Evolutionary conservation across 1,284 basidiomycete genomes (phyloP).

Genomic region (Rhodofomes roseus): DNA sequence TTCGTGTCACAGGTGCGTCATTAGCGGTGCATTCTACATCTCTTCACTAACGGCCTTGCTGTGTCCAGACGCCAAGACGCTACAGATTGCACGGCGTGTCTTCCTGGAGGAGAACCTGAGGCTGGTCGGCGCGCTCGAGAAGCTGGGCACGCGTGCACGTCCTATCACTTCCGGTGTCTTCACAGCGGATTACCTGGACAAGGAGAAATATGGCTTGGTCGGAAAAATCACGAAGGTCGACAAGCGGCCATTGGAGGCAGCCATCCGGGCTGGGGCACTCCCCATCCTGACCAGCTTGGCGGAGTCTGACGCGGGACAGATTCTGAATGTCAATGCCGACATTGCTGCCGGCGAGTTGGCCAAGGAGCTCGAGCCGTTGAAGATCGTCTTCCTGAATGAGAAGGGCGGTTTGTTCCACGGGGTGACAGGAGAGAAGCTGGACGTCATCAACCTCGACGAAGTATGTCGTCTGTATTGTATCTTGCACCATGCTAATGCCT

Average conservation of each 20-base stretch:
- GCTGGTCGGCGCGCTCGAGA: conserved; percentile 87
- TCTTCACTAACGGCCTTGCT: background rate
- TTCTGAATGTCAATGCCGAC: conserved; percentile 96
- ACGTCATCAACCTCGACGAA: conserved; percentile 97
- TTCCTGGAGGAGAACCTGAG: conserved; percentile 95
- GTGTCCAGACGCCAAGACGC: conserved; percentile 78
- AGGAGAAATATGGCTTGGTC: conserved; percentile 91
- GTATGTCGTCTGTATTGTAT: conserved; percentile 34
- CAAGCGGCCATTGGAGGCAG: conserved; percentile 92
- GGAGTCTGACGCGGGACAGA: conserved; percentile 89
- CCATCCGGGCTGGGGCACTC: conserved; percentile 89
- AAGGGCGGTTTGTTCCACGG: conserved; percentile 99
- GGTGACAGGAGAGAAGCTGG: conserved; percentile 91
- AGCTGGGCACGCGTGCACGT: conserved; percentile 89
- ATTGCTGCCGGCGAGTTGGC: conserved; percentile 94
- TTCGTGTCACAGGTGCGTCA: conserved; percentile 82
- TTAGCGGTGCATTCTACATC: background rate
- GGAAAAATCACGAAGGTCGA: conserved; percentile 91
- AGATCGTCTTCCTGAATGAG: conserved; percentile 98
- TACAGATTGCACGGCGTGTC: conserved; percentile 89
- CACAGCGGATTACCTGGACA: conserved; percentile 91
- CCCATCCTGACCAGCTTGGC: conserved; percentile 92
- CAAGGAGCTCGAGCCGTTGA: conserved; percentile 96
- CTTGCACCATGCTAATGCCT: background rate
- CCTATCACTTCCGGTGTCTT: conserved; percentile 96